A percentile compares a stretch with the other conserved stretches of the same genome.
Conservation (phyloP, 305 asterid genomes). For the Andrographis paniculata region DNA sequence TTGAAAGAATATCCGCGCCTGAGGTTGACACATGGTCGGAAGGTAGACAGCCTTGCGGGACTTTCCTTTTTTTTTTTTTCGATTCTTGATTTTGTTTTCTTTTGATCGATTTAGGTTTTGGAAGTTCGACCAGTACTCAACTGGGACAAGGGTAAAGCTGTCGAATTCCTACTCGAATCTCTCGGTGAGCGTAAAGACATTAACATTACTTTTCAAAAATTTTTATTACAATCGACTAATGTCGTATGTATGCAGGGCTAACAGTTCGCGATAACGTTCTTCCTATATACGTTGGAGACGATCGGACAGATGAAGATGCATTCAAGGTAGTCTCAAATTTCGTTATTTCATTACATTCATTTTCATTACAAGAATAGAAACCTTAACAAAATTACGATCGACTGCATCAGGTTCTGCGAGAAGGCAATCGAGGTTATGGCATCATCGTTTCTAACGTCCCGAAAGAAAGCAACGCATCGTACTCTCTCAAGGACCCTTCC, state of each 20-base stretch:
- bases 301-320: constrained; percentile 96
- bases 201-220: neutral
- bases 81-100: constrained; percentile 4
- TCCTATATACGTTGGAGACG: constrained; percentile 93
- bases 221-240: neutral
- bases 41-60: constrained; percentile 33
- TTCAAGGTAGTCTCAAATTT: constrained; percentile 86
- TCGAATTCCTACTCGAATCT: constrained; percentile 85
- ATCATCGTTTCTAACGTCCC: neutral
- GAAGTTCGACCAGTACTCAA: constrained; percentile 87
- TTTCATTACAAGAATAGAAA: neutral
- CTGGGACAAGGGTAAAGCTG: constrained; percentile 99
- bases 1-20: constrained; percentile 67
- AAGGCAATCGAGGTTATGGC: constrained; percentile 2
- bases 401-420: neutral
- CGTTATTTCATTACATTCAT: too few relatives aligned
- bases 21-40: constrained; percentile 91
- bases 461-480: constrained; percentile 7
- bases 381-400: neutral
- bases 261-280: constrained; percentile 55
- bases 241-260: constrained; percentile 30
- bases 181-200: constrained; percentile 55
- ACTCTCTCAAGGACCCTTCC: constrained; percentile 7
- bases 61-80: neutral
- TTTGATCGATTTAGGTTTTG: constrained; percentile 46